Conservation (phyloP, 2,329 filamentous ascomycete genomes). For the Ascochyta pisi region DNA sequence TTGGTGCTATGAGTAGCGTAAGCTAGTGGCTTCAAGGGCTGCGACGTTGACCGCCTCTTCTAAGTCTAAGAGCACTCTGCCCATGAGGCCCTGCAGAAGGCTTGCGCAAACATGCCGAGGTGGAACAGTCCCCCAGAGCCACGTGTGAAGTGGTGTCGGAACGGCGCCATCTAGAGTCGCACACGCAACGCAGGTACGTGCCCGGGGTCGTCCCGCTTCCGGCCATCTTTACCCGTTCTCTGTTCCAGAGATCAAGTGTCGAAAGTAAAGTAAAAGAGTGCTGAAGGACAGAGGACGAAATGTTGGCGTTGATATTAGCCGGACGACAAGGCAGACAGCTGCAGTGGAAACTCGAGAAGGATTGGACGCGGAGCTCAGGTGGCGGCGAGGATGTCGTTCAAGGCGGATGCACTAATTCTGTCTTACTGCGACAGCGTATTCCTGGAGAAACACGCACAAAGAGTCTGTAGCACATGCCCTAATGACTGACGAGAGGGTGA, state of each 20-base stretch:
- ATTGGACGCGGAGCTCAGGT: background rate
- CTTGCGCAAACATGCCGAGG: constrained; percentile 6
- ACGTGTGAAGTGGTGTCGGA: constrained; percentile 3
- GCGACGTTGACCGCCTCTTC: constrained; percentile 13
- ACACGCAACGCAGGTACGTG: constrained; percentile 9
- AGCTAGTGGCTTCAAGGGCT: constrained; percentile 7
- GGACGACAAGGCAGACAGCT: background rate
- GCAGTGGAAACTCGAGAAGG: background rate
- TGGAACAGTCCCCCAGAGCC: background rate
- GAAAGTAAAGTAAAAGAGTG: background rate
- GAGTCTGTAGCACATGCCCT: background rate
- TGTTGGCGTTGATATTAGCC: background rate
- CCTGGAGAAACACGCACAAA: background rate
- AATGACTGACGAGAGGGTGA: background rate
- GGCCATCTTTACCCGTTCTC: background rate
- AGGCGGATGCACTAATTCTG: background rate
- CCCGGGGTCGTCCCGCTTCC: background rate
- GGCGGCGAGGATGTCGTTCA: background rate
- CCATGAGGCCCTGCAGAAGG: background rate
- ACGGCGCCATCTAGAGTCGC: background rate
- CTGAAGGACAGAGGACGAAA: background rate
- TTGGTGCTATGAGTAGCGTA: constrained; percentile 7
- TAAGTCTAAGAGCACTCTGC: background rate
- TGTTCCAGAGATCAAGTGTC: background rate
- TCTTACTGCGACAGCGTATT: background rate